phyloP scores from a whole-genome alignment of 495 filamentous ascomycete species.

The Terfezia claveryi region DNA sequence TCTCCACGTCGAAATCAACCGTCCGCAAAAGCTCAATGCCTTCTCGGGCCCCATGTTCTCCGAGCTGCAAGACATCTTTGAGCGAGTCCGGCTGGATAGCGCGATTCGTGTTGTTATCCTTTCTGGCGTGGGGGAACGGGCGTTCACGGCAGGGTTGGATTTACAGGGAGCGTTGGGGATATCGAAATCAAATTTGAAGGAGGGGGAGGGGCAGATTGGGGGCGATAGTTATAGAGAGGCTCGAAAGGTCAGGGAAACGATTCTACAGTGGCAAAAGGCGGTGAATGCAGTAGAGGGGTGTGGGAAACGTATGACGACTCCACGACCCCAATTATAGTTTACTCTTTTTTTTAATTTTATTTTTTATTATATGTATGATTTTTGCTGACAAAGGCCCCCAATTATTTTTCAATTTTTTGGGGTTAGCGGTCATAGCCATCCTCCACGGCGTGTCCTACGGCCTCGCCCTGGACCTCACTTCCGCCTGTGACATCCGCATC shows the following conservation, averaged over 20 bases:
- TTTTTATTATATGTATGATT: slow-evolving; percentile 5
- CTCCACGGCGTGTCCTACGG: slow-evolving; percentile 67
- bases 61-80: slow-evolving; percentile 53
- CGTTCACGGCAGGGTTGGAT: slow-evolving; percentile 72
- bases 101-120: slow-evolving; percentile 60
- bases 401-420: not conserved
- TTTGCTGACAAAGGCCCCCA: slow-evolving; percentile 2
- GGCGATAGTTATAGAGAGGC: slow-evolving; percentile 49
- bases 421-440: slow-evolving; percentile 54
- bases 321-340: no score
- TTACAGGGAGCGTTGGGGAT: slow-evolving; percentile 16
- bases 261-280: slow-evolving; percentile 56
- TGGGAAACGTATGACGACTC: slow-evolving; percentile 47
- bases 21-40: slow-evolving; percentile 73
- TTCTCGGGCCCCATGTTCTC: slow-evolving; percentile 70
- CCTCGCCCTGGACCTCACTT: slow-evolving; percentile 63
- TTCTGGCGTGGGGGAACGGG: slow-evolving; percentile 58
- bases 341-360: slow-evolving; percentile 2
- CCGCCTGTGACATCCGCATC: slow-evolving; percentile 60
- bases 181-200: slow-evolving; percentile 5
- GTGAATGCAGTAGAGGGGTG: slow-evolving; percentile 60
- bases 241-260: slow-evolving; percentile 36
- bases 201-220: slow-evolving; percentile 5
- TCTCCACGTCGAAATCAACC: slow-evolving; percentile 83
- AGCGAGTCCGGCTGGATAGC: slow-evolving; percentile 45